phyloP scores from a whole-genome alignment of 1,284 basidiomycete species.

The Apiotrichum akiyoshidainum region DNA sequence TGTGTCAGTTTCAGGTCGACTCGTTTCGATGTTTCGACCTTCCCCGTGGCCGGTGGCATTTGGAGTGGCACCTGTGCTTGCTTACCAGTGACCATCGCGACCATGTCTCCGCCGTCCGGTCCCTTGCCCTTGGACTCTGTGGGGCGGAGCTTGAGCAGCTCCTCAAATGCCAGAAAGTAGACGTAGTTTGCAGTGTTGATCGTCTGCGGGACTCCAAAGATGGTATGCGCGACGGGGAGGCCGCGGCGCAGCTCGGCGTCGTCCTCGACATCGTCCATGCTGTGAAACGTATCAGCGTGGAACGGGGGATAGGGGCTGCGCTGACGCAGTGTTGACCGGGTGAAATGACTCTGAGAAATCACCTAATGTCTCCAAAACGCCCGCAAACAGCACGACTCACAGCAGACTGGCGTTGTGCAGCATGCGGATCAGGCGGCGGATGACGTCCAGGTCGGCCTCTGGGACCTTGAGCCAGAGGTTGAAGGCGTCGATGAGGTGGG shows the following conservation, averaged over 20 bases:
- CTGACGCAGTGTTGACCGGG: neutral
- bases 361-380: too few relatives aligned
- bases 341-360: neutral
- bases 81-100: constrained; percentile 62
- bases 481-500: constrained; percentile 88
- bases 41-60: too few relatives aligned
- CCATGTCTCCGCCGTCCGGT: constrained; percentile 56
- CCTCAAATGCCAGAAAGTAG: constrained; percentile 84
- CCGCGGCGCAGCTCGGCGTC: constrained; percentile 86
- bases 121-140: constrained; percentile 19
- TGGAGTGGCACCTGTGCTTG: constrained; percentile 4
- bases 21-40: too few relatives aligned
- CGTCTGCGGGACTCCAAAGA: constrained; percentile 93
- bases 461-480: constrained; percentile 88
- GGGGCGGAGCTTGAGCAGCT: constrained; percentile 63
- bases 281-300: constrained; percentile 37
- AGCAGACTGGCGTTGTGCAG: constrained; percentile 90
- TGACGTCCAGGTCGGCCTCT: constrained; percentile 64
- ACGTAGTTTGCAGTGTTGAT: constrained; percentile 98
- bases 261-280: constrained; percentile 97
- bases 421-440: constrained; percentile 82
- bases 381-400: constrained; percentile 54
- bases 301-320: neutral
- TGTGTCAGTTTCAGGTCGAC: neutral
- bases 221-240: constrained; percentile 84